A percentile compares a stretch with the other conserved stretches of the same genome.
Evolutionary conservation across 2,329 filamentous ascomycete genomes (phyloP).

Genomic region (Teratosphaeria nubilosa): DNA sequence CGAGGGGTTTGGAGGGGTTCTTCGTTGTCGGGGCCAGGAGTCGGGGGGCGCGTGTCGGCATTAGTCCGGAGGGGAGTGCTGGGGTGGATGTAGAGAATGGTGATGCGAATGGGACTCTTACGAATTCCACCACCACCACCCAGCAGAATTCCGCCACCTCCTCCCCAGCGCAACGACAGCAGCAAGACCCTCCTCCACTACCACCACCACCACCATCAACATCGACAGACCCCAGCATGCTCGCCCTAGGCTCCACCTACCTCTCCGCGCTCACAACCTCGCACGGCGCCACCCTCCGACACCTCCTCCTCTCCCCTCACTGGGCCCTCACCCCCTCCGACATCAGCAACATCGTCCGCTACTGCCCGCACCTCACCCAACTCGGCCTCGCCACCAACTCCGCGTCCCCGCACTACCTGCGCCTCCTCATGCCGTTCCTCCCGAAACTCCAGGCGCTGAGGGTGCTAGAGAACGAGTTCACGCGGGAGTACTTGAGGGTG

Average conservation of each 20-base stretch:
- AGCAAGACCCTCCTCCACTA: too few species aligned
- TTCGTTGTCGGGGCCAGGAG: slow-evolving; percentile 33
- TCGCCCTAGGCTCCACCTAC: slow-evolving; percentile 34
- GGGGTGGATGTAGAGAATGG: neutral
- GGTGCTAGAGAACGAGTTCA: slow-evolving; percentile 25
- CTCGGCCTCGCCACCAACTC: slow-evolving; percentile 45
- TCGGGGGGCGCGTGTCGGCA: neutral
- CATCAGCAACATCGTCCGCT: slow-evolving; percentile 42
- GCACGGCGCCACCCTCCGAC: slow-evolving; percentile 43
- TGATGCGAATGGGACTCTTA: neutral
- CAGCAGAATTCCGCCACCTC: slow-evolving; percentile 12
- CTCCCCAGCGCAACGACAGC: slow-evolving; percentile 18
- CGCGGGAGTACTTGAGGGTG: slow-evolving; percentile 7
- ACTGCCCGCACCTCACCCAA: slow-evolving; percentile 50
- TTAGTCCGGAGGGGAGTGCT: neutral
- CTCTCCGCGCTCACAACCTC: slow-evolving; percentile 41
- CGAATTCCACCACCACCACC: slow-evolving; percentile 2
- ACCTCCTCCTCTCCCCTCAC: slow-evolving; percentile 46
- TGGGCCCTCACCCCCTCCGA: slow-evolving; percentile 43
- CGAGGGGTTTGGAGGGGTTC: slow-evolving; percentile 22
- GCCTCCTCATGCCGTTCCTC: slow-evolving; percentile 25
- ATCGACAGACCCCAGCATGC: neutral
- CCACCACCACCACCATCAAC: too few species aligned
- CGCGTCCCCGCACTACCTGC: slow-evolving; percentile 37
- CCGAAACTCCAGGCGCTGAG: slow-evolving; percentile 33